A percentile compares a stretch with the other conserved stretches of the same genome.
phyloP scores from a whole-genome alignment of 1,284 basidiomycete species.

The Chondrostereum purpureum region DNA sequence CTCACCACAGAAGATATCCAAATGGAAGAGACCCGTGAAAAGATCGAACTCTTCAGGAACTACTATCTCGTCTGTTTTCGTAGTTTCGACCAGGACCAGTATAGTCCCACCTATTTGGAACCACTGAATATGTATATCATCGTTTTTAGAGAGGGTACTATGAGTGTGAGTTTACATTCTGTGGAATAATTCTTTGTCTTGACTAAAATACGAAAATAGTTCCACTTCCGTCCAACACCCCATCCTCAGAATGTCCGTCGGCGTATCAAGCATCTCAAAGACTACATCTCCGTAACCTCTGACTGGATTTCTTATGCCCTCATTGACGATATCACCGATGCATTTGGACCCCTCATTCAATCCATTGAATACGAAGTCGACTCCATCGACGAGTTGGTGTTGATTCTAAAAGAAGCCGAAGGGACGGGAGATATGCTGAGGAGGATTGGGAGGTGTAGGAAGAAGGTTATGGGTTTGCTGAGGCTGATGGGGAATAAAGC shows the following conservation, averaged over 20 bases:
- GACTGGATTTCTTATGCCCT: conserved; percentile 99
- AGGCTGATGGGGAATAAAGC: conserved; percentile 99
- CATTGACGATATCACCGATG: conserved; percentile 99
- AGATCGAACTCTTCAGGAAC: conserved; percentile 98
- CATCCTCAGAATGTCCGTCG: conserved; percentile 97
- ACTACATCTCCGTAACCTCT: conserved; percentile 98
- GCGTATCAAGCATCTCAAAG: conserved; percentile 98
- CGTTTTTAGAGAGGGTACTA: conserved; percentile 96
- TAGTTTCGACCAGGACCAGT: conserved; percentile 97
- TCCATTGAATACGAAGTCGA: conserved; percentile 99
- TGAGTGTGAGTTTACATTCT: conserved; percentile 58
- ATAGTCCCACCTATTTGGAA: conserved; percentile 95
- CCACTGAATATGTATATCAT: conserved; percentile 99
- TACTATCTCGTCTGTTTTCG: conserved; percentile 99
- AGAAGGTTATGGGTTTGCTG: conserved; percentile 98
- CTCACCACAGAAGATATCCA: conserved; percentile 98
- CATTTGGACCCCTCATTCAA: conserved; percentile 97
- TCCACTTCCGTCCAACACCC: conserved; percentile 96
- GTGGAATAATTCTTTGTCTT: background rate
- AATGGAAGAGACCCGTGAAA: conserved; percentile 99
- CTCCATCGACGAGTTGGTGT: conserved; percentile 95
- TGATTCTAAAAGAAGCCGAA: conserved; percentile 81
- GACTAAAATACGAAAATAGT: conserved; percentile 42
- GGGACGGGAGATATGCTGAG: conserved; percentile 52
- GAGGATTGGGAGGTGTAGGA: conserved; percentile 95